Evolutionary conservation across 1,284 basidiomycete species (phyloP).

Genomic region (Mycena citricolor): DNA sequence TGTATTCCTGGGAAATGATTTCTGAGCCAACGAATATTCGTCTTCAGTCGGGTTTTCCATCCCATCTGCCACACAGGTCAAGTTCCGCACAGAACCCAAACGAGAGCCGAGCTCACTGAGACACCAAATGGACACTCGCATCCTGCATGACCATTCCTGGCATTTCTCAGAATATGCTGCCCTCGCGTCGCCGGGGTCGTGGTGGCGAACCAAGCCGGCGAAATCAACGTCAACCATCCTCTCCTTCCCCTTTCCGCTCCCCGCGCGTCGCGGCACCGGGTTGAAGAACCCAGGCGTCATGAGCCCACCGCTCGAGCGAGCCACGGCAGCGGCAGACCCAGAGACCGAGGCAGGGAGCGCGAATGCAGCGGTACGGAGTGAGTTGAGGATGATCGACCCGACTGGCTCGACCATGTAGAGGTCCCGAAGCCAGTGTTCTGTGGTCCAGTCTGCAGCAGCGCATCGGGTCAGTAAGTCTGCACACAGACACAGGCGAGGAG

Average conservation of each 20-base stretch:
- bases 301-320: too few species aligned
- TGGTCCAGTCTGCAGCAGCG: too few species aligned
- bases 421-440: too few species aligned
- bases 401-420: too few species aligned
- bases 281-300: conserved; percentile 53
- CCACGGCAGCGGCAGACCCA: too few species aligned
- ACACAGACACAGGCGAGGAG: too few species aligned
- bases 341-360: too few species aligned
- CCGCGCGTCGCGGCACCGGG: conserved; percentile 46
- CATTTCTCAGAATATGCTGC: conserved; percentile 31
- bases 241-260: conserved; percentile 49
- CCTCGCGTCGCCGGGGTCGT: conserved; percentile 31
- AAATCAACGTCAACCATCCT: conserved; percentile 34
- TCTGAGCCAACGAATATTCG: too few species aligned
- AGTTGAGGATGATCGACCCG: too few species aligned
- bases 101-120: conserved; percentile 30
- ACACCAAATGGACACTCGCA: conserved; percentile 44
- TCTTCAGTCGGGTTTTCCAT: not conserved
- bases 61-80: conserved; percentile 1
- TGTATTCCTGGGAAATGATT: not conserved
- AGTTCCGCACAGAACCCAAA: not conserved
- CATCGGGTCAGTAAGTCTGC: too few species aligned
- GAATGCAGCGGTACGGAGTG: too few species aligned
- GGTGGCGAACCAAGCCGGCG: conserved; percentile 15
- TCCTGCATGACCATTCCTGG: conserved; percentile 44